Base-by-base conservation (phyloP, 805 yeast species). In the Yarrowia phangngaensis region DNA sequence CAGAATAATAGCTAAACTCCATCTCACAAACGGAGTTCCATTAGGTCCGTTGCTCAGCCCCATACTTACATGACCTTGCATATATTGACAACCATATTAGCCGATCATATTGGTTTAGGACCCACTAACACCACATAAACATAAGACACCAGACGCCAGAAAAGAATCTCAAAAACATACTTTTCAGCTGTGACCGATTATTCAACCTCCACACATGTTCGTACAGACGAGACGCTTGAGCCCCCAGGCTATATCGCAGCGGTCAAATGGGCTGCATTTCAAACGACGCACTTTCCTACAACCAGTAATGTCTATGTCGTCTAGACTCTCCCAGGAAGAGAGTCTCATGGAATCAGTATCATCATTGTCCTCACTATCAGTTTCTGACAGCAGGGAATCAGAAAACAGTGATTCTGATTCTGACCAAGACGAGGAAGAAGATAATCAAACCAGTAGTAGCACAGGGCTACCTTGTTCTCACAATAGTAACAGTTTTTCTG, bases 251-350 rank as follows among this genome's bases (percentile, higher is more conserved):
- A 32, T 51, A 24, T 51, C 53, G 4, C 38, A 34, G 8, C 46
- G 47, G 12, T 51, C 53, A 6, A 51, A 51, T 28, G 53, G 53
- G 15, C 51, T 51, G 8, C 35, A 34, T 8, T 51, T 51, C 35
- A 31, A 43, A 12, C 43, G 45, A 8, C 41, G 23, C 14, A 45
- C 30, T 43, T 15, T 20, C 27, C 27, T 30, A 22, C 26, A 20
- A n/a, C 48, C 38, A 12, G 38, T 30, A 20, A 29, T 41, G 15
- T 30, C 38, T 3, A 27, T 30, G 11, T 41, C 48, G 4, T 41
- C 48, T n/a, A 20, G 40, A 32, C 23, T 27, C 17, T 32, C 36
- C 9, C 28, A 32, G 41, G 36, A 43, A 3, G 41, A 30, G 15
- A 20, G 22, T n/a, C 49, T 43, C 5, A 43, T 30, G 49, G 26